Conservation (phyloP, 768 basidiomycete species). For the Daedalea quercina region DNA sequence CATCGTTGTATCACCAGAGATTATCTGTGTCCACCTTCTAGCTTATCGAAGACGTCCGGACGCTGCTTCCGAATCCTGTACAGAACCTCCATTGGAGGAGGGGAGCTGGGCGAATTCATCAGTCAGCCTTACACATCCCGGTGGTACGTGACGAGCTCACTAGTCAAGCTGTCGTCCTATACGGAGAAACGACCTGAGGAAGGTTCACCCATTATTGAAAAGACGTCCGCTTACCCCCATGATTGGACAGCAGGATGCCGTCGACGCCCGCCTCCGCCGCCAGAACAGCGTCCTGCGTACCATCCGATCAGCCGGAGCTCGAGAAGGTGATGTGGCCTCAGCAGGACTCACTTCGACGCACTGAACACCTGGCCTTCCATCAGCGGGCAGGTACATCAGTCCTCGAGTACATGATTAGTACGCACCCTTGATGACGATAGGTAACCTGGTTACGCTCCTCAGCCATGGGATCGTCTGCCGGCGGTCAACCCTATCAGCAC, state of each 20-base stretch:
- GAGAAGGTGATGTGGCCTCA: conserved; percentile 10
- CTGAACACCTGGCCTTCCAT: conserved; percentile 44
- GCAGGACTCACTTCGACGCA: conserved; percentile 50
- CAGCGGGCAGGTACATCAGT: background rate
- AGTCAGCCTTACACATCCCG: conserved; percentile 7
- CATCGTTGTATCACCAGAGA: background rate
- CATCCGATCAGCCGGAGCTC: conserved; percentile 14
- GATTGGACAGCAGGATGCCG: conserved; percentile 86
- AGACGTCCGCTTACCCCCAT: conserved; percentile 54
- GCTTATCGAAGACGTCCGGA: conserved; percentile 66
- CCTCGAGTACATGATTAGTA: background rate
- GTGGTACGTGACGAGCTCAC: conserved; percentile 31
- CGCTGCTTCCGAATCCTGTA: conserved; percentile 64
- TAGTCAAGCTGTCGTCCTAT: conserved; percentile 65
- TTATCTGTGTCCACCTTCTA: conserved; percentile 45
- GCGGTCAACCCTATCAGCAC: background rate
- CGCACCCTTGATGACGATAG: conserved; percentile 61
- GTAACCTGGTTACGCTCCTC: conserved; percentile 56
- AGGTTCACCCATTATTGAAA: background rate
- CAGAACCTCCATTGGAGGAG: conserved; percentile 75
- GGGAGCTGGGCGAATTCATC: conserved; percentile 38
- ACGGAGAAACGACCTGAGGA: background rate
- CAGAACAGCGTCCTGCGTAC: conserved; percentile 81
- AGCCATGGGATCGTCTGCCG: conserved; percentile 67
- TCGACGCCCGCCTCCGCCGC: conserved; percentile 83